Evolutionary conservation across 2,329 filamentous ascomycete species (phyloP), one percentile per base, ranked within the genome.

Genomic region (Trichophyton mentagrophytes): DNA sequence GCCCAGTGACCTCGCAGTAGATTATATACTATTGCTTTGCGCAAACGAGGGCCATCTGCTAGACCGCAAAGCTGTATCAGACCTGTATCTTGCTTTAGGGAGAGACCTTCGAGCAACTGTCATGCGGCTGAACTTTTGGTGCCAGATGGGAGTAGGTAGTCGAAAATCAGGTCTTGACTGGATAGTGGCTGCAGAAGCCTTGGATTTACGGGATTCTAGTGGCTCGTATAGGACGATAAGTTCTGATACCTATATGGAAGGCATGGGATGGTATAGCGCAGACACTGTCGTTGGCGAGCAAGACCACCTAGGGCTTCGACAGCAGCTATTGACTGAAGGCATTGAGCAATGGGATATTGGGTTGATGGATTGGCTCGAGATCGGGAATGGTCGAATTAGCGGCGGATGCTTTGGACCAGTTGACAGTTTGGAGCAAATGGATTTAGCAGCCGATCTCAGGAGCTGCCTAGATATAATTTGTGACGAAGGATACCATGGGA

Each of bases 121-220:
- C 57, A 85, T 82, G 61, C 90, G 97, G 63, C 80, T 99, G 30
- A 86, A 95, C 70, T 93, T 95, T 70, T 99, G 92, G 92, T 99
- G 95, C 71, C 93, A 99, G 71, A 90, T 97, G 74, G 90, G 87
- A 0, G 84, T 99, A 8, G 95, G 93, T 3, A 93, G 96, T 70
- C 79, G 84, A n/a, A 88, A 88, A 66, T 88, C 88, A 20, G 92
- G 93, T 0, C 82, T 95, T 51, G 88, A 92, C 67, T 99, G 95
- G 92, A 89, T 95, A 67, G 85, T 87, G 66, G 83, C 86, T 56
- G 81, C 86, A 61, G 92, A 86, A 84, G 88, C 89, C 7, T 88
- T 88, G 0, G 79, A 79, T 25, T 88, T 92, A 67, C 68, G 85
- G 2, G 79, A 88, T 60, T 81, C 80, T 8, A 20, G 9, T 22